phyloP scores from a whole-genome alignment of 331 rosid genomes.

The Erythrophleum ivorense region DNA sequence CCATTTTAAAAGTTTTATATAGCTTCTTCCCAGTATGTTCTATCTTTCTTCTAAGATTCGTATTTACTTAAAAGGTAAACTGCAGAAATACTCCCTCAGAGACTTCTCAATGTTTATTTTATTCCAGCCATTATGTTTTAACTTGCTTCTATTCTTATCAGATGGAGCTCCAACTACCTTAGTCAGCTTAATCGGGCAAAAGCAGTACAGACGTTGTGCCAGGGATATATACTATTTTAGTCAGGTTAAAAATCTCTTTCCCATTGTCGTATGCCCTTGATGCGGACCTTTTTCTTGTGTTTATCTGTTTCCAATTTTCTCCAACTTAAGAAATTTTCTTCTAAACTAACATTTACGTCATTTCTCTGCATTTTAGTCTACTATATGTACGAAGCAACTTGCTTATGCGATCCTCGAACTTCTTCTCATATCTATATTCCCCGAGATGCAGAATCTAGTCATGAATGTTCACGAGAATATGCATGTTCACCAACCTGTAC shows the following conservation, averaged over 20 bases:
- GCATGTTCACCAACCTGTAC: slow-evolving; percentile 61
- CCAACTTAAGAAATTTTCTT: not conserved
- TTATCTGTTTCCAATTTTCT: slow-evolving; percentile 23
- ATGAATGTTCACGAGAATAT: slow-evolving; percentile 68
- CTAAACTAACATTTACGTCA: slow-evolving; percentile 21
- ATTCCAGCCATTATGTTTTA: not conserved
- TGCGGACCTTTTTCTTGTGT: slow-evolving; percentile 14
- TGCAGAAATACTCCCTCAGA: slow-evolving; percentile 13
- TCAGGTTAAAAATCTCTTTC: slow-evolving; percentile 65
- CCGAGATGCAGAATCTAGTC: slow-evolving; percentile 76
- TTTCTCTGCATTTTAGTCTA: slow-evolving; percentile 64
- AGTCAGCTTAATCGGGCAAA: slow-evolving; percentile 84
- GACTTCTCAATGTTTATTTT: slow-evolving; percentile 8
- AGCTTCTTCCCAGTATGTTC: slow-evolving; percentile 7
- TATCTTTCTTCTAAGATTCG: slow-evolving; percentile 4
- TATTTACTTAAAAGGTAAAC: not conserved
- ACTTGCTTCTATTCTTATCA: slow-evolving; percentile 44
- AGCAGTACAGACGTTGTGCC: slow-evolving; percentile 91
- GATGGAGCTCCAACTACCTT: slow-evolving; percentile 95
- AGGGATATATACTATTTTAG: slow-evolving; percentile 90
- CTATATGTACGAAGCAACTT: slow-evolving; percentile 91
- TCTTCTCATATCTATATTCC: slow-evolving; percentile 77
- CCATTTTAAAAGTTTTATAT: slow-evolving; percentile 22
- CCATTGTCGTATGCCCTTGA: slow-evolving; percentile 5
- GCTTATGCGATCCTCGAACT: slow-evolving; percentile 81